A percentile compares a stretch with the other conserved stretches of the same genome.
Conservation (phyloP, 768 basidiomycete species). For the Boletales sp. region DNA sequence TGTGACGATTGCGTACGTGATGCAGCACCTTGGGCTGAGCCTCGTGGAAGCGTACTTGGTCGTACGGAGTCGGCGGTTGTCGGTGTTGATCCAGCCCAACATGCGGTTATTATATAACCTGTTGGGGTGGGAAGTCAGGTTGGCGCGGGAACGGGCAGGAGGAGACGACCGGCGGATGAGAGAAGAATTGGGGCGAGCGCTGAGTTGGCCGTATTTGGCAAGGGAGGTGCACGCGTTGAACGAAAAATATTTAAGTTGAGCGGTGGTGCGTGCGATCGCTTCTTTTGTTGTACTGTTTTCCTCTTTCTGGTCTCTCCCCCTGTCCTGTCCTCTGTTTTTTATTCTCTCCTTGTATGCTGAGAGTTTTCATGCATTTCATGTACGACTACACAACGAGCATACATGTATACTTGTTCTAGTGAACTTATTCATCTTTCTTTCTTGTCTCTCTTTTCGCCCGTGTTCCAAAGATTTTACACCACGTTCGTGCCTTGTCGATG, state of each 20-base stretch:
- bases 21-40: constrained; percentile 83
- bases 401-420: too few species aligned
- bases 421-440: too few species aligned
- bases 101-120: constrained; percentile 94
- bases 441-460: too few species aligned
- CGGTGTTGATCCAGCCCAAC: constrained; percentile 91
- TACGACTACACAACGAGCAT: too few species aligned
- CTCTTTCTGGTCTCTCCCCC: too few species aligned
- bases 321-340: too few species aligned
- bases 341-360: too few species aligned
- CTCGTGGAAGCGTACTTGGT: constrained; percentile 93
- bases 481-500: too few species aligned
- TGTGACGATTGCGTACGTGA: constrained; percentile 95
- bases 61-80: constrained; percentile 85
- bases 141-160: constrained; percentile 72
- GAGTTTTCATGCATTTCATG: too few species aligned
- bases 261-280: neutral
- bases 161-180: constrained; percentile 48
- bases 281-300: neutral
- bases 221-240: constrained; percentile 83
- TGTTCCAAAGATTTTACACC: too few species aligned
- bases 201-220: constrained; percentile 83
- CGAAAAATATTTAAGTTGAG: constrained; percentile 68
- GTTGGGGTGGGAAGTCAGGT: constrained; percentile 89
- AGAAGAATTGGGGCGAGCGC: constrained; percentile 59